Percentiles rank a stretch among this genome's conserved stretches.
Conservation (phyloP, 1,284 basidiomycete genomes). For the Pseudozyma tsukubaensis region DNA sequence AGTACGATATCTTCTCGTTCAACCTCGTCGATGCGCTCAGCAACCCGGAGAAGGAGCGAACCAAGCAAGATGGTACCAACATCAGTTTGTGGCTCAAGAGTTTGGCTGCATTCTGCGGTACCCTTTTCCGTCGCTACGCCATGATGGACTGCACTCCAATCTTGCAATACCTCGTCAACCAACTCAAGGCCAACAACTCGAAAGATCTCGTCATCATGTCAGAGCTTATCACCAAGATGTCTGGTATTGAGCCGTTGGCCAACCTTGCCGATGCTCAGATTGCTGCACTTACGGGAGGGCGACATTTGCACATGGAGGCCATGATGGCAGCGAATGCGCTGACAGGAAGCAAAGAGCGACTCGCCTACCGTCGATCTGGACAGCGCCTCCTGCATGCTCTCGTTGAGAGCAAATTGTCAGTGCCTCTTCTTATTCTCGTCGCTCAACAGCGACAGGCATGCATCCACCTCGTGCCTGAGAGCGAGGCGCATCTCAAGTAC, state of each 20-base stretch:
- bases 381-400: constrained; percentile 55
- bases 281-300: constrained; percentile 87
- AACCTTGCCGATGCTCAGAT: constrained; percentile 86
- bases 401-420: constrained; percentile 47
- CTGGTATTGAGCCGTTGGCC: constrained; percentile 79
- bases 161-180: constrained; percentile 90
- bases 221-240: constrained; percentile 94
- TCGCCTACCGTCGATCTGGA: constrained; percentile 51
- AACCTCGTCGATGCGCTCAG: constrained; percentile 84
- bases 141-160: constrained; percentile 83
- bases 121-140: constrained; percentile 85
- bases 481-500: constrained; percentile 64
- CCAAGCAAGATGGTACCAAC: constrained; percentile 93
- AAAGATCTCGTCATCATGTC: constrained; percentile 91
- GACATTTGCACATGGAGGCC: constrained; percentile 85
- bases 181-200: constrained; percentile 76
- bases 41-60: constrained; percentile 83
- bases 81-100: constrained; percentile 88
- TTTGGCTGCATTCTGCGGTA: constrained; percentile 90
- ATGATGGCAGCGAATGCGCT: constrained; percentile 69
- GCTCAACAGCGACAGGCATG: constrained; percentile 66
- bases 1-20: constrained; percentile 92
- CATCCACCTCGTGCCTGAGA: constrained; percentile 60
- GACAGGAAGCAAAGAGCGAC: constrained; percentile 52
- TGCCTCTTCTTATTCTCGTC: constrained; percentile 64